A percentile compares a stretch with the other conserved stretches of the same genome.
These are phyloP conservation scores for Blastobotrys capitulatus DNA, from an alignment of 1,139 yeast species.

Conservation along the genomic window DNA sequence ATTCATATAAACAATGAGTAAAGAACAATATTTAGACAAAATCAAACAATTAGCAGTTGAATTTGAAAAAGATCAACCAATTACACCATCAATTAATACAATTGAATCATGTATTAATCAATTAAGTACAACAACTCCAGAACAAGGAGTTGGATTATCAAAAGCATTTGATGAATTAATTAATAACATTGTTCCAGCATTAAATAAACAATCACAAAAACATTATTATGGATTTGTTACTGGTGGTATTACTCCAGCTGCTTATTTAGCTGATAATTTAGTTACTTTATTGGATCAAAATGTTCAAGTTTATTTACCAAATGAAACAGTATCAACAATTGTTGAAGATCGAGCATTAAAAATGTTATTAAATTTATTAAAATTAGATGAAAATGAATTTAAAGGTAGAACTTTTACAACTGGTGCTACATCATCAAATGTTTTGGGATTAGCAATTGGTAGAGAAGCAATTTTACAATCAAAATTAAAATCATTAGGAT, in stretches of 20 bases:
- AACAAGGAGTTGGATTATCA: conserved; percentile 20
- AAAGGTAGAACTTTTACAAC: conserved; percentile 25
- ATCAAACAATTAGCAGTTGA: background rate
- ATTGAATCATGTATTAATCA: conserved; percentile 1
- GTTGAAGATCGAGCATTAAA: conserved; percentile 23
- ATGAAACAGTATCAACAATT: conserved; percentile 21
- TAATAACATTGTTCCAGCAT: conserved; percentile 19
- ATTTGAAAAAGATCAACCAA: background rate
- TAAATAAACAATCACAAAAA: conserved; percentile 21
- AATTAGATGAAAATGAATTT: conserved; percentile 18
- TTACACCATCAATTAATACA: background rate
- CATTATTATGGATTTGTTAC: conserved; percentile 28
- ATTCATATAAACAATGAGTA: too few relatives aligned
- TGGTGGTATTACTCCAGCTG: conserved; percentile 30
- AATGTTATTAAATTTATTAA: conserved; percentile 21
- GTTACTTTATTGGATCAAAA: conserved; percentile 25
- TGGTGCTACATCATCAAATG: conserved; percentile 29
- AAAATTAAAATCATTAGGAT: background rate
- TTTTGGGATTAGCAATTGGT: conserved; percentile 24
- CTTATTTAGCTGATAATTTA: conserved; percentile 24
- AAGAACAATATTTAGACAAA: background rate
- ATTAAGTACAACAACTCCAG: background rate
- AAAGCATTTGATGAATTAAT: conserved; percentile 15
- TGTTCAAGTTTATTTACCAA: conserved; percentile 19
- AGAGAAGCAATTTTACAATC: conserved; percentile 20